Evolutionary conservation across 1,284 basidiomycete genomes (phyloP).

Genomic region (Volvariella surrecta): DNA sequence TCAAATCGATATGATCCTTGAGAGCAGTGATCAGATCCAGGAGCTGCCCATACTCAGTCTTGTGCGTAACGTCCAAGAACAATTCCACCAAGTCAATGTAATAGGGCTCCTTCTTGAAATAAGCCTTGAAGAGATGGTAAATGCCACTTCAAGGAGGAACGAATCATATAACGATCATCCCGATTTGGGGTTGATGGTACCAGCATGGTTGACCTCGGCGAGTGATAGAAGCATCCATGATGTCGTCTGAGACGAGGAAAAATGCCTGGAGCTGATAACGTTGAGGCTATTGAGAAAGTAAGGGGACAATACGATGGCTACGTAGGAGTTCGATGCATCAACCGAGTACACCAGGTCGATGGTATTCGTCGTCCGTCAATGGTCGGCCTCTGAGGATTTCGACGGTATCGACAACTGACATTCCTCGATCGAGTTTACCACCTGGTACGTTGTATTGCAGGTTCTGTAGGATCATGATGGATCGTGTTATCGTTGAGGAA

Average conservation of each 20-base stretch:
- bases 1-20: slow-evolving; percentile 82
- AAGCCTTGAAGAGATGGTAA: slow-evolving; percentile 78
- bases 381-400: slow-evolving; percentile 76
- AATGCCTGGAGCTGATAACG: slow-evolving; percentile 87
- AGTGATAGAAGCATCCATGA: slow-evolving; percentile 94
- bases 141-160: slow-evolving; percentile 97
- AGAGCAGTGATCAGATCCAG: slow-evolving; percentile 95
- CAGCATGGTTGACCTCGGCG: slow-evolving; percentile 97
- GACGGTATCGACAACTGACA: slow-evolving; percentile 91
- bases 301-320: slow-evolving; percentile 11
- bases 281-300: neutral
- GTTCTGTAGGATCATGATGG: slow-evolving; percentile 51
- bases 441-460: slow-evolving; percentile 94
- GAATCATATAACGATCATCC: slow-evolving; percentile 92
- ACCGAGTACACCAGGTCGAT: slow-evolving; percentile 84
- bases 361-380: slow-evolving; percentile 79
- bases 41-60: slow-evolving; percentile 95
- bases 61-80: slow-evolving; percentile 90
- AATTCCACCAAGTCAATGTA: slow-evolving; percentile 89
- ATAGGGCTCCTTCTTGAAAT: slow-evolving; percentile 79
- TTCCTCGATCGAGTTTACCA: slow-evolving; percentile 94
- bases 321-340: slow-evolving; percentile 94
- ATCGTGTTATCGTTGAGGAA: no score
- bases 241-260: slow-evolving; percentile 97
- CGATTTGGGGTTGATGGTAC: slow-evolving; percentile 76